Conservation (phyloP, 1,284 basidiomycete genomes). For the Microbotryomycetes sp. region DNA sequence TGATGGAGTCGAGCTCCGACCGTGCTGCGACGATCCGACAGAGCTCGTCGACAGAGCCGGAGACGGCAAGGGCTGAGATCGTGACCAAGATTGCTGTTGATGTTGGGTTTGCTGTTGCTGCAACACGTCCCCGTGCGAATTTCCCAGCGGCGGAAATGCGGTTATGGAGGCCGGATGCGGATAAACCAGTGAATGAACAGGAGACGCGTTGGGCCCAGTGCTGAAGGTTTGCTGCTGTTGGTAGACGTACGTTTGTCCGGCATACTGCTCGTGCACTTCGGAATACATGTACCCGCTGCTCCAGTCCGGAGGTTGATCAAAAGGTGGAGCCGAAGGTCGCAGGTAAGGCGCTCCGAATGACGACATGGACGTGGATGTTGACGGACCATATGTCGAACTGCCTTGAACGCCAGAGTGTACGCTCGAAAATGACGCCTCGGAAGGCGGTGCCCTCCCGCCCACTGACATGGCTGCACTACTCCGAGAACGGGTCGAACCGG, state of each 20-base stretch:
- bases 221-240: conserved; percentile 3
- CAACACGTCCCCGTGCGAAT: too few species aligned
- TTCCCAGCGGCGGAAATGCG: not conserved
- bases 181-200: not conserved
- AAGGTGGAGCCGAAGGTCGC: conserved; percentile 20
- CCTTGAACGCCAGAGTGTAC: not conserved
- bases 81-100: too few species aligned
- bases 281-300: conserved; percentile 1
- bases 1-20: not conserved
- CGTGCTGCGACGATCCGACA: not conserved
- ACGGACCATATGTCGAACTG: not conserved
- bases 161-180: not conserved
- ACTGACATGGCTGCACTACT: conserved; percentile 22
- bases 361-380: not conserved
- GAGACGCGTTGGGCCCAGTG: not conserved
- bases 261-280: conserved; percentile 1
- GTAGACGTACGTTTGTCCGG: not conserved
- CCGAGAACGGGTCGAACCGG: conserved; percentile 25
- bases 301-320: conserved; percentile 16
- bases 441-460: conserved; percentile 3
- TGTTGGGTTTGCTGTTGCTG: too few species aligned
- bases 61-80: conserved; percentile 9
- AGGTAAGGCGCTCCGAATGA: not conserved
- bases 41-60: conserved; percentile 21
- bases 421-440: conserved; percentile 9